Evolutionary conservation across 2,329 filamentous ascomycete species (phyloP), one percentile per base, ranked within the genome.

Genomic region (Tolypocladium tundrense): DNA sequence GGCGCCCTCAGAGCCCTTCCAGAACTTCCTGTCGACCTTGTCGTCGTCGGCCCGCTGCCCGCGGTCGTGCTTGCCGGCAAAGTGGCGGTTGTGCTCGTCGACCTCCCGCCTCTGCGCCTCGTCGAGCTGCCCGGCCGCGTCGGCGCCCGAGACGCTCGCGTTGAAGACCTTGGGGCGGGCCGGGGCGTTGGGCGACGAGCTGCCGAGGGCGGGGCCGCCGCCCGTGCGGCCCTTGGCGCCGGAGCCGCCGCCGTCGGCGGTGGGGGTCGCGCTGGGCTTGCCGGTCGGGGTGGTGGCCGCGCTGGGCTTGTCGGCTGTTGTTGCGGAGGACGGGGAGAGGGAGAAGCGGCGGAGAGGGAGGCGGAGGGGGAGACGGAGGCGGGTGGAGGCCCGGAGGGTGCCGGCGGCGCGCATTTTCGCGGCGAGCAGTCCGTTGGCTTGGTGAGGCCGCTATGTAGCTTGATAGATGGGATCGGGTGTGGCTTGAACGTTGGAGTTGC

Each of bases 71-170:
- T 77, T 78, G 63, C 75, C 66, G 53, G 79, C 79, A 67, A 86
- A 85, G 0, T 85, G 80, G 61, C 60, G 61, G 60, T 86, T 86
- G 65, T 86, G 83, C 69, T 75, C 67, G 56, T 83, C 76, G 19
- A 85, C 83, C 69, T 85, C 82, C 50, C 71, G 72, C 67, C 79
- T 74, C 69, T 84, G 79, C 66, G 80, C 79, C 58, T 78, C 69
- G 27, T 71, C 78, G 60, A 82, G 64, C 8, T 70, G 65, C 55
- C 69, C 62, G 1, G 55, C 56, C 14, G 64, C 53, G 4, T 61
- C 62, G 43, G 67, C 65, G 3, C 72, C 74, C 0, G 75, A 72
- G 11, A 79, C 69, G 61, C 73, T 73, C 58, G 75, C 72, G 63
- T 80, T 82, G 58, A 71, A 68, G 61, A 84, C 77, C 71, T 81